Evolutionary conservation across 2,329 filamentous ascomycete species (phyloP), one percentile per base, ranked within the genome.

Genomic region (Metarhizium guizhouense): DNA sequence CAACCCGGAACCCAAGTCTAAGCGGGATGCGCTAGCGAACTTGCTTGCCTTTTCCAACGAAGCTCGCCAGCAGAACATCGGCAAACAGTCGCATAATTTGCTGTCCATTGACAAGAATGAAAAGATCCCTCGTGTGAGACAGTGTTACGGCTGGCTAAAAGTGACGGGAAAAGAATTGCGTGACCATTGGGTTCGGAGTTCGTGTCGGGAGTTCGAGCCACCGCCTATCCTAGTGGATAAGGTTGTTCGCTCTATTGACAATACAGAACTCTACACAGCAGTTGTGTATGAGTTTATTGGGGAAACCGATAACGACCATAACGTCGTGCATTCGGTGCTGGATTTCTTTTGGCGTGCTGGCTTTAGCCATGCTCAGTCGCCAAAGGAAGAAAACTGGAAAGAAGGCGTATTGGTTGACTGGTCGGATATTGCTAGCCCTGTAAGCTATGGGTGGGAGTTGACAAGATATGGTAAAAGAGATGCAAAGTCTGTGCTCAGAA

Each of bases 11-110:
- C 51, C 42, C 10, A 34, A 47, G 51, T 47, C 25, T 45, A 45
- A 11, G 16, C 10, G 14, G 30, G 38, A 53, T 8, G 51, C 51
- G 4, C 16, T 30, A 34, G 5, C 14, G 29, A 53, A 53, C 51
- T 47, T 53, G 51, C 13, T 45, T 16, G 51, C 51, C 52, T 30
- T 47, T 52, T 38, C 51, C 52, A 18, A 53, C 52, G 13, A 55
- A 47, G 3, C 50, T 53, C 56, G 51, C 54, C 54, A 52, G 48
- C 34, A 30, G 18, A 50, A 34, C 47, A 36, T 32, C 32, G 18
- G 47, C 32, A 50, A 50, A 32, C 10, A 32, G 47, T 32, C 47
- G 25, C 47, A n/a, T 34, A 18, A 50, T 34, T 50, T 50, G 14
- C 25, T 50, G 18, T 7, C 32, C 16, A 50, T 50, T 10, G 32